Conservation (phyloP, 768 basidiomycete species). For the Lyophyllum atratum region DNA sequence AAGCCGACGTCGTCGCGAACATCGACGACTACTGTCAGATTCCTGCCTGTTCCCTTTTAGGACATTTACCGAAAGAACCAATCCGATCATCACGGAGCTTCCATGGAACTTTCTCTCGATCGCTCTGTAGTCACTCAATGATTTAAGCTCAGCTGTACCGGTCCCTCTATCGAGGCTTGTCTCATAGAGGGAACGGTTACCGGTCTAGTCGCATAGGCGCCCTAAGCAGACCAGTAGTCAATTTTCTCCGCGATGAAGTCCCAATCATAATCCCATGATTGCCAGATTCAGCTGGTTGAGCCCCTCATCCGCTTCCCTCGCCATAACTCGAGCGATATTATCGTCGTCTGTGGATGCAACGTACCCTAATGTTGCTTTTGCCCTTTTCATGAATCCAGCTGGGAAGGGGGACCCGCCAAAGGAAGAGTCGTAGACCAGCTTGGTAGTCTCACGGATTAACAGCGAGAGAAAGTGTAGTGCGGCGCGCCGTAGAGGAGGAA, state of each 20-base stretch:
- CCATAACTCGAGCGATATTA: slow-evolving; percentile 70
- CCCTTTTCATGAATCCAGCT: slow-evolving; percentile 43
- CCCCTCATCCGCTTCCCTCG: slow-evolving; percentile 63
- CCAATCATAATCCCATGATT: slow-evolving; percentile 37
- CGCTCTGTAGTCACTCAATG: too few species aligned
- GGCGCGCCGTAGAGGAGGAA: slow-evolving; percentile 82
- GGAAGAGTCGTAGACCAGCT: slow-evolving; percentile 49
- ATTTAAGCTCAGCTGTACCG: too few species aligned
- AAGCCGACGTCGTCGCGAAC: too few species aligned
- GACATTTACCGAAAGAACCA: too few species aligned
- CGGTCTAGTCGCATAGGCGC: too few species aligned
- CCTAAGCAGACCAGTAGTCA: too few species aligned
- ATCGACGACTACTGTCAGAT: too few species aligned
- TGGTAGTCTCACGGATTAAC: slow-evolving; percentile 61
- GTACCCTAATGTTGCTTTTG: slow-evolving; percentile 66
- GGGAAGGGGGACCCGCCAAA: slow-evolving; percentile 32
- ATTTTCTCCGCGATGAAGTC: not conserved
- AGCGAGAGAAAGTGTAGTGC: slow-evolving; percentile 81
- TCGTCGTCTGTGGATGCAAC: slow-evolving; percentile 75
- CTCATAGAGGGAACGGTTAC: too few species aligned
- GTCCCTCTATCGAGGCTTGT: too few species aligned
- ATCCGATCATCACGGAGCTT: too few species aligned
- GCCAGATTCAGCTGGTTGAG: slow-evolving; percentile 53
- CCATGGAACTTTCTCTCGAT: too few species aligned
- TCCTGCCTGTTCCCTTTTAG: too few species aligned